Evolutionary conservation across 179 eudicot genomes (phyloP), one percentile per base, ranked within the genome.

Genomic region (Spergularia azorica): DNA sequence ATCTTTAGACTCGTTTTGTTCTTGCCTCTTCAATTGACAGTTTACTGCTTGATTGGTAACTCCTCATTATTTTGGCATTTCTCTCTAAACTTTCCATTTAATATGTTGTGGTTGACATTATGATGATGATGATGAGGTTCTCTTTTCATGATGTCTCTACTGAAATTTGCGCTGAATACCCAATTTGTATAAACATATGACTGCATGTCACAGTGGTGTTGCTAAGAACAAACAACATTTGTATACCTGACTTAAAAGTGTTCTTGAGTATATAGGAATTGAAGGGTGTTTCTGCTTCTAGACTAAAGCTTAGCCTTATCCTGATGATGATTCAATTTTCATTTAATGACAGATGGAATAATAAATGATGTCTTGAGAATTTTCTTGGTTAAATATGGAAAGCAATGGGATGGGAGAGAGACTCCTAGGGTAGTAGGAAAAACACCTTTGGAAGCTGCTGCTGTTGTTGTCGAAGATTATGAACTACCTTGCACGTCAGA

Each of bases 341-440:
- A 73, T 78, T 82, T 80, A 66, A 48, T 87, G 72, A 74, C 88
- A 95, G 99, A 93, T 89, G 97, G 89, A 79, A 81, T 93, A 61
- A 91, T 91, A 76, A 80, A 75, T 67, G 92, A 89, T 73, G 77
- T 87, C 72, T 78, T 95, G 75, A 93, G 74, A 74, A 80, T 61
- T 78, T 80, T 86, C 84, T 84, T 95, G 88, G 82, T 83, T 71
- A 91, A 55, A 84, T 85, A 89, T 83, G 97, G 95, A 73, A 93
- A 90, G 87, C 86, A 90, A 48, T 93, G 97, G 99, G 97, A 95
- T 86, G 95, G 90, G 75, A 90, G 85, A 79, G 86, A 72, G 80
- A 86, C 85, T 76, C 83, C 78, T 55, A 85, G 77, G 71, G 80
- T 84, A 70, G 86, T 86, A 56, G 99, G 99, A 54, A 93, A 88